These are phyloP conservation scores for Penicillium turbatum DNA, from an alignment of 495 filamentous ascomycete genomes.

Conservation along the genomic window DNA sequence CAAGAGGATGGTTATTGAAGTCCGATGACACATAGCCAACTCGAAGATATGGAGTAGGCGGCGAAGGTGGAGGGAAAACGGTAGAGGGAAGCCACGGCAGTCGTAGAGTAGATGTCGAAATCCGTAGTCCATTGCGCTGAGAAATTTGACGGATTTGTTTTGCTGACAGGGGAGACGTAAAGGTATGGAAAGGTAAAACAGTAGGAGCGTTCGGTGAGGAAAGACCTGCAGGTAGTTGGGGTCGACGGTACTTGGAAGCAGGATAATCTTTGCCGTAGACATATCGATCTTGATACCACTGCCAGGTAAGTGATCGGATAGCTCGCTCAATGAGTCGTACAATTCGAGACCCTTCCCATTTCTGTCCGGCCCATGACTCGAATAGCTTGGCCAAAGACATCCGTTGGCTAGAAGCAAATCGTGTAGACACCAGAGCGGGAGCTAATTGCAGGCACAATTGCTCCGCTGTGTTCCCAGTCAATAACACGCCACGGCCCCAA, in stretches of 20 bases:
- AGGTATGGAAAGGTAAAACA: constrained; percentile 97
- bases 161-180: constrained; percentile 89
- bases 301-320: constrained; percentile 68
- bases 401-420: constrained; percentile 24
- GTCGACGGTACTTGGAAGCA: constrained; percentile 61
- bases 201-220: constrained; percentile 88
- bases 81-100: constrained; percentile 79
- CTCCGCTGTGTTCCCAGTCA: constrained; percentile 54
- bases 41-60: constrained; percentile 76
- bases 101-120: constrained; percentile 82
- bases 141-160: constrained; percentile 95
- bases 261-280: constrained; percentile 56
- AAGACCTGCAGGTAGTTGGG: constrained; percentile 68
- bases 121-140: constrained; percentile 88
- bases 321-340: constrained; percentile 85
- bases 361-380: constrained; percentile 65
- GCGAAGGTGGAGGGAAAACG: constrained; percentile 78
- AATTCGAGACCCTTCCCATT: constrained; percentile 85
- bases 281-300: constrained; percentile 86
- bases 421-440: constrained; percentile 32
- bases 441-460: constrained; percentile 47
- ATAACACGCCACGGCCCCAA: constrained; percentile 77
- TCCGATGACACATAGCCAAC: constrained; percentile 97
- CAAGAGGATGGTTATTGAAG: constrained; percentile 98
- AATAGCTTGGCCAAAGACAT: constrained; percentile 45